phyloP scores from a whole-genome alignment of 2,329 filamentous ascomycete species.

The Pyrenophora teres region DNA sequence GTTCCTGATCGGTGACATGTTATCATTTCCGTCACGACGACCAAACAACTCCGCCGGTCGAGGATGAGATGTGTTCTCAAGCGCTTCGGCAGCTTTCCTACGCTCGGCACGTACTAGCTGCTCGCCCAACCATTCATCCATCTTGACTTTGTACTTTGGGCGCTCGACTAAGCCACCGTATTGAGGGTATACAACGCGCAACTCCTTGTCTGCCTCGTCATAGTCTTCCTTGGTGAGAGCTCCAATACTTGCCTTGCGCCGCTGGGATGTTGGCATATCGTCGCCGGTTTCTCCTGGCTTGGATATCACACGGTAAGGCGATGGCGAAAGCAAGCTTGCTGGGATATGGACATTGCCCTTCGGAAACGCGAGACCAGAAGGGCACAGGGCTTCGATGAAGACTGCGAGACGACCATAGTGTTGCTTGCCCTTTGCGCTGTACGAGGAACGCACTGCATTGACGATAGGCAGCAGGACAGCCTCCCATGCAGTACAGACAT shows the following conservation, averaged over 20 bases:
- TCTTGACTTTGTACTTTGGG: conserved; percentile 33
- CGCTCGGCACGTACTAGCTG: conserved; percentile 27
- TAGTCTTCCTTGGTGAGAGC: conserved; percentile 28
- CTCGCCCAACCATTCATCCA: conserved; percentile 35
- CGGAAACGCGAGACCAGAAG: conserved; percentile 40
- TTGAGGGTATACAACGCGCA: conserved; percentile 35
- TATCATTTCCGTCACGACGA: background rate
- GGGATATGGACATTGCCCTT: conserved; percentile 28
- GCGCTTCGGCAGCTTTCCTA: conserved; percentile 16
- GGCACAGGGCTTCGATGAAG: conserved; percentile 39
- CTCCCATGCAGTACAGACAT: conserved; percentile 36
- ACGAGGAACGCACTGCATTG: conserved; percentile 35
- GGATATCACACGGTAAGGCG: conserved; percentile 29
- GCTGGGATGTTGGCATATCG: background rate
- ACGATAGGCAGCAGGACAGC: conserved; percentile 39
- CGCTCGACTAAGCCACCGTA: conserved; percentile 41
- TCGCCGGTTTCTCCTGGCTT: conserved; percentile 7
- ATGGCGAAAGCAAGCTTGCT: conserved; percentile 20
- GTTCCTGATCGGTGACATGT: background rate
- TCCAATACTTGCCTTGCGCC: background rate
- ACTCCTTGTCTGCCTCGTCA: conserved; percentile 34
- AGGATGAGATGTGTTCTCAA: conserved; percentile 4
- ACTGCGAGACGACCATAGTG: conserved; percentile 41
- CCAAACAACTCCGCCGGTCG: too few species aligned
- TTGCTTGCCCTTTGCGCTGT: conserved; percentile 30